Conservation (phyloP, 2,329 filamentous ascomycete genomes). For the Apiospora rasikravindrae region DNA sequence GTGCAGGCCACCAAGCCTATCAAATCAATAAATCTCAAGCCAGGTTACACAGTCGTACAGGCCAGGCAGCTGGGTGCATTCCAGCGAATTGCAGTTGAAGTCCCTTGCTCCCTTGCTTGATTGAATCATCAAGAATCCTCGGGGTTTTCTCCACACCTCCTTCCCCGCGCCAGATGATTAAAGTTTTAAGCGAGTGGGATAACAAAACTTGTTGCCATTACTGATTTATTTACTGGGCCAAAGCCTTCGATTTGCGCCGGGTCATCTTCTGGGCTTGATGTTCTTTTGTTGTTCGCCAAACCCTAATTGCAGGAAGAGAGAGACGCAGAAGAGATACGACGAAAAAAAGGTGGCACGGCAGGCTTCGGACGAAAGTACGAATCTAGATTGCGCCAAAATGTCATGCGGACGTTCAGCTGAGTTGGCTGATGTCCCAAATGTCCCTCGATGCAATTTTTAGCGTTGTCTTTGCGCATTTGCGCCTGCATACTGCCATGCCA, state of each 20-base stretch:
- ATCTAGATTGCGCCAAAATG: neutral
- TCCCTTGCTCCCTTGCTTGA: neutral
- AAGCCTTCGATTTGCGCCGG: neutral
- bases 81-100: neutral
- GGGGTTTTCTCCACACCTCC: neutral
- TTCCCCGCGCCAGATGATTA: conserved; percentile 2
- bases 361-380: neutral
- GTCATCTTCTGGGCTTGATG: too few relatives aligned
- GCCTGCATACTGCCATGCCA: neutral
- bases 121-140: neutral
- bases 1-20: neutral
- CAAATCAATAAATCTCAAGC: neutral
- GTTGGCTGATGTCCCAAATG: neutral
- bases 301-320: neutral
- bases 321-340: neutral
- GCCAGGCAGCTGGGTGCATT: neutral
- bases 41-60: neutral
- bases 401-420: neutral
- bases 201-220: neutral
- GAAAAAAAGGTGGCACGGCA: neutral
- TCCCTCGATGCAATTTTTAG: neutral
- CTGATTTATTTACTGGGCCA: neutral
- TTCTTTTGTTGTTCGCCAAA: neutral
- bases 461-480: neutral
- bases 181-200: neutral